Percentiles rank a stretch among this genome's conserved stretches.
Conservation (phyloP, 805 yeast species). For the Komagataella ulmi region DNA sequence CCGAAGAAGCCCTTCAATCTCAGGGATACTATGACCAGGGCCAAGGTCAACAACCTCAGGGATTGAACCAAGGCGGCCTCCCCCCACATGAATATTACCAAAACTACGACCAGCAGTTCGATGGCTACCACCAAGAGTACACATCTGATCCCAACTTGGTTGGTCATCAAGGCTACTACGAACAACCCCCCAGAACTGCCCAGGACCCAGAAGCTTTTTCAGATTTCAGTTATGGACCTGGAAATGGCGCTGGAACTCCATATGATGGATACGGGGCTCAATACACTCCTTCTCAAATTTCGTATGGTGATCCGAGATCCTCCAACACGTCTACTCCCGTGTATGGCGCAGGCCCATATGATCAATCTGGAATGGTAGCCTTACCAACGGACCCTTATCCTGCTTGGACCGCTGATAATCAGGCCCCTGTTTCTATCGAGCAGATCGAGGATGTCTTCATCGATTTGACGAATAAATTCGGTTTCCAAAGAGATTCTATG, state of each 20-base stretch:
- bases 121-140: slow-evolving; percentile 10
- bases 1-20: slow-evolving; percentile 7
- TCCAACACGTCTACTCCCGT: slow-evolving; percentile 94
- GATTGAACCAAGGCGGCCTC: not conserved
- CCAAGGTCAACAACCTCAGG: slow-evolving; percentile 10
- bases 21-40: slow-evolving; percentile 16
- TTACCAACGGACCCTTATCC: slow-evolving; percentile 91
- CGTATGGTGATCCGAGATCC: slow-evolving; percentile 75
- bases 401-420: slow-evolving; percentile 97
- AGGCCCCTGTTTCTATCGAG: slow-evolving; percentile 73
- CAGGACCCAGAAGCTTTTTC: slow-evolving; percentile 44
- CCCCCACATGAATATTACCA: slow-evolving; percentile 16
- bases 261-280: slow-evolving; percentile 56
- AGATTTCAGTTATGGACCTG: slow-evolving; percentile 43
- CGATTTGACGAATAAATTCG: slow-evolving; percentile 71
- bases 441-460: slow-evolving; percentile 81
- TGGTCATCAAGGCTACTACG: slow-evolving; percentile 33
- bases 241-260: slow-evolving; percentile 39
- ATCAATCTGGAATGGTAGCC: slow-evolving; percentile 39
- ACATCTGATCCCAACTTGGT: slow-evolving; percentile 15
- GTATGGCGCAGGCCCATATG: slow-evolving; percentile 42
- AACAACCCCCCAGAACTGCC: slow-evolving; percentile 27
- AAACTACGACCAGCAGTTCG: slow-evolving; percentile 34
- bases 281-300: slow-evolving; percentile 77
- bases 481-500: slow-evolving; percentile 89